Percentiles rank a stretch among this genome's conserved stretches.
These are phyloP conservation scores for Citropsis articulata DNA, from an alignment of 345 rosid genomes.

Conservation along the genomic window DNA sequence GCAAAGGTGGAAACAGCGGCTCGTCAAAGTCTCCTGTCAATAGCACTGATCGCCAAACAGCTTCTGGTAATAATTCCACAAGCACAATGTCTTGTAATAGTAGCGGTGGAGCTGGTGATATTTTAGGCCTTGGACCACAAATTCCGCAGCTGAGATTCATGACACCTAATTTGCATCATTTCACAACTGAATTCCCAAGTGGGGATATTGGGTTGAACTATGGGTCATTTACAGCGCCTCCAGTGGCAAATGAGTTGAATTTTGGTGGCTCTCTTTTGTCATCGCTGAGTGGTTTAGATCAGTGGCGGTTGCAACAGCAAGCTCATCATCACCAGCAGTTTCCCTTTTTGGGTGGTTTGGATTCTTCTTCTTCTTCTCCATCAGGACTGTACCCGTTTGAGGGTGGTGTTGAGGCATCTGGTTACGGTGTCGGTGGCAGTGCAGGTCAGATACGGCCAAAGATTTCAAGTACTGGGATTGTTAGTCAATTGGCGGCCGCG, in stretches of 20 bases:
- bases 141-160: conserved; percentile 43
- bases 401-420: conserved; percentile 32
- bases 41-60: conserved; percentile 30
- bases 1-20: conserved; percentile 44
- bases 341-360: conserved; percentile 49
- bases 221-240: conserved; percentile 27
- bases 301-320: conserved; percentile 51
- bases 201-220: conserved; percentile 47
- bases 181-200: conserved; percentile 26
- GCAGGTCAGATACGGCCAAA: conserved; percentile 37
- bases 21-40: conserved; percentile 40
- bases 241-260: conserved; percentile 25
- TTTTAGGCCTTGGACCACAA: conserved; percentile 44
- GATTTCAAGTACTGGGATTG: conserved; percentile 23
- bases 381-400: conserved; percentile 43
- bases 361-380: conserved; percentile 38
- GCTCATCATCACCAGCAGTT: conserved; percentile 36
- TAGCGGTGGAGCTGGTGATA: conserved; percentile 34
- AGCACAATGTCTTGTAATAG: conserved; percentile 33
- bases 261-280: conserved; percentile 32
- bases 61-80: conserved; percentile 33
- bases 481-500: conserved; percentile 18
- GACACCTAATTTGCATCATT: conserved; percentile 42
- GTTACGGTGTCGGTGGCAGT: conserved; percentile 28
- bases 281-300: conserved; percentile 41